These are phyloP conservation scores for Aspergillus heteromorphus DNA, from an alignment of 495 filamentous ascomycete species.

Conservation along the genomic window DNA sequence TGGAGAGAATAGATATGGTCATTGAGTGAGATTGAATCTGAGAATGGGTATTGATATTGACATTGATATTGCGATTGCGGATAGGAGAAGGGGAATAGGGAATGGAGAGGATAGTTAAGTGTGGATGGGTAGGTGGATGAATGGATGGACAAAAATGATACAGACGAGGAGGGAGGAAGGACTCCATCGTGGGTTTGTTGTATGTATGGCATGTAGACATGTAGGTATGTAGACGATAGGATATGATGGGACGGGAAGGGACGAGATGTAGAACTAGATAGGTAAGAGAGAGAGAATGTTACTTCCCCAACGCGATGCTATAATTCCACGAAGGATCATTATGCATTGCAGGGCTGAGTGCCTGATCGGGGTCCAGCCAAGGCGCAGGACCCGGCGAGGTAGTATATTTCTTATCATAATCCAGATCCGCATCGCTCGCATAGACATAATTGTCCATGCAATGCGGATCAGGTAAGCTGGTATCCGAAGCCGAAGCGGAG, in stretches of 20 bases:
- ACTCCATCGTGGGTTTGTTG: too few relatives aligned
- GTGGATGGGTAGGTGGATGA: too few relatives aligned
- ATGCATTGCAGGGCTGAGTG: neutral
- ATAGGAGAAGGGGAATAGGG: neutral
- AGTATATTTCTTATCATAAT: neutral
- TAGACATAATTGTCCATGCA: neutral
- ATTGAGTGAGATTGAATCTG: too few relatives aligned
- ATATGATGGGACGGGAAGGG: too few relatives aligned
- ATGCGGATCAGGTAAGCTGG: neutral
- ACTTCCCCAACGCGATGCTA: neutral
- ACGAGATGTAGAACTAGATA: neutral
- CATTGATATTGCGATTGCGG: too few relatives aligned
- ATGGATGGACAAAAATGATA: too few relatives aligned
- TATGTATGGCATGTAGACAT: too few relatives aligned
- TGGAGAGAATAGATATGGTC: too few relatives aligned
- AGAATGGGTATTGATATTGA: too few relatives aligned
- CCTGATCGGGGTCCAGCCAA: slow-evolving; percentile 7
- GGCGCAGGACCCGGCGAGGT: neutral
- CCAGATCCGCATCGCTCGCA: slow-evolving; percentile 4
- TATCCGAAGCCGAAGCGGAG: neutral
- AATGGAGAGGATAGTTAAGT: neutral
- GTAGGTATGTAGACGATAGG: too few relatives aligned
- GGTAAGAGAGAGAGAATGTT: neutral
- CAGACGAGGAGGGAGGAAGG: too few relatives aligned
- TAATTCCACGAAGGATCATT: neutral